Evolutionary conservation across 192 early-diverging fungal genomes (phyloP).

Genomic region (Phlyctochytrium planicorne): DNA sequence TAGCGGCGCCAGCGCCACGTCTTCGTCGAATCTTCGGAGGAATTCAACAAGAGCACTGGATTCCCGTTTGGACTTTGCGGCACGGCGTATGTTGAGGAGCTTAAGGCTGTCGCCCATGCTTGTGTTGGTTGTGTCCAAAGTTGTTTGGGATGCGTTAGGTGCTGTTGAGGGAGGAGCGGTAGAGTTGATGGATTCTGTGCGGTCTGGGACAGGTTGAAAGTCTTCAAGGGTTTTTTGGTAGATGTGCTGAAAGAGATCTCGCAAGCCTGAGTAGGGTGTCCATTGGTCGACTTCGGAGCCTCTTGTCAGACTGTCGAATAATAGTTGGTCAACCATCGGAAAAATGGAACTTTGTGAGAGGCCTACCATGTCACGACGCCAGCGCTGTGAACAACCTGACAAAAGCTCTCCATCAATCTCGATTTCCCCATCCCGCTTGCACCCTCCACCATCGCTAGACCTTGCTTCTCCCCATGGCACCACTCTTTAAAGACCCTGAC

Average conservation of each 20-base stretch:
- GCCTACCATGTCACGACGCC: too few relatives aligned
- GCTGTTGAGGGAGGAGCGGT: not conserved
- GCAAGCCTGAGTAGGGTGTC: not conserved
- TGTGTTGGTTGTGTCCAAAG: not conserved
- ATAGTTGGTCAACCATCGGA: too few relatives aligned
- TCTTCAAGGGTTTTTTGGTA: not conserved
- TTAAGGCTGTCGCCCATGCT: not conserved
- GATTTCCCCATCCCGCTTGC: conserved; percentile 1
- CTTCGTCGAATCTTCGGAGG: not conserved
- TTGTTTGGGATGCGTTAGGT: not conserved
- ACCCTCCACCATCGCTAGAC: conserved; percentile 4
- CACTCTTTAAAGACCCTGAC: not conserved
- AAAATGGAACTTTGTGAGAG: too few relatives aligned
- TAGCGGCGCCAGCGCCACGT: not conserved
- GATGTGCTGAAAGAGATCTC: not conserved
- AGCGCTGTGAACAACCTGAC: too few relatives aligned
- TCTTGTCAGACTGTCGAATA: not conserved
- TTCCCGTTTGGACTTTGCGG: not conserved
- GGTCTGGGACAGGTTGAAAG: too few relatives aligned
- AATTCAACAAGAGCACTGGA: not conserved
- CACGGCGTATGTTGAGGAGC: not conserved
- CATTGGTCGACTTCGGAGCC: conserved; percentile 3
- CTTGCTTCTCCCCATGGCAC: not conserved
- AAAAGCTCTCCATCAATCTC: not conserved
- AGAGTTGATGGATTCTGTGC: not conserved